Base-by-base conservation (phyloP, 2,329 filamentous ascomycete genomes). In the Cladosporium cucumerinum region DNA sequence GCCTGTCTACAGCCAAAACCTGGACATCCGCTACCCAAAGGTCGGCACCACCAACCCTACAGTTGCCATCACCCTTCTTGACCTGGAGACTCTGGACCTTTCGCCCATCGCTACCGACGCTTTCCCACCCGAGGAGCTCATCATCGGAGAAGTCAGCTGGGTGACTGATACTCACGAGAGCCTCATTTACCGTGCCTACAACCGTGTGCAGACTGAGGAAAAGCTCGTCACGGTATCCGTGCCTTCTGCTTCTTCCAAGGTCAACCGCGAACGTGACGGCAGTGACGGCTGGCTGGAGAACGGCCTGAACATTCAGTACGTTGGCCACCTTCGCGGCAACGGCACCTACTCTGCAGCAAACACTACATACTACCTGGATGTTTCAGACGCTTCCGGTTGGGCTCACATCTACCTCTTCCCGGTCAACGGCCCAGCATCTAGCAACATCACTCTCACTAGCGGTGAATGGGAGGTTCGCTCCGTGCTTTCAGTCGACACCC, bases 131-230 rank as follows among this genome's bases (percentile, higher is more conserved):
- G 82, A 88, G 10, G 85, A 90, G 61, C 78, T 88, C 28, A 84
- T 91, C 57, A 83, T 91, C 58, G 87, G 88, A 2, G 88, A 91
- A 72, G 84, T 91, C 4, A 82, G 84, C 0, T 91, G 89, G 89
- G 78, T 89, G 23, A 89, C 87, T 0, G 82, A 86, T 8, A 78
- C 78, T 5, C 87, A 89, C 72, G 78, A 81, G n/a, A 82, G 82
- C 48, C 79, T 91, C 46, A 80, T 89, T 43, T 88, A 89, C 75
- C 84, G 87, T 14, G 85, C 85, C 0, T 90, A 85, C 77, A 90
- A 90, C 74, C 85, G 88, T 5, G 86, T 89, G 0, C 88, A 91
- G 70, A 87, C 90, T 68, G 76, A 80, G 1, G 86, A 88, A 65
- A 87, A 87, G 66, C 78, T 88, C 16, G 82, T 90, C 1, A 75